A percentile compares a stretch with the other conserved stretches of the same genome.
Conservation (phyloP, 768 basidiomycete species). For the Guyanaporus albipodus region DNA sequence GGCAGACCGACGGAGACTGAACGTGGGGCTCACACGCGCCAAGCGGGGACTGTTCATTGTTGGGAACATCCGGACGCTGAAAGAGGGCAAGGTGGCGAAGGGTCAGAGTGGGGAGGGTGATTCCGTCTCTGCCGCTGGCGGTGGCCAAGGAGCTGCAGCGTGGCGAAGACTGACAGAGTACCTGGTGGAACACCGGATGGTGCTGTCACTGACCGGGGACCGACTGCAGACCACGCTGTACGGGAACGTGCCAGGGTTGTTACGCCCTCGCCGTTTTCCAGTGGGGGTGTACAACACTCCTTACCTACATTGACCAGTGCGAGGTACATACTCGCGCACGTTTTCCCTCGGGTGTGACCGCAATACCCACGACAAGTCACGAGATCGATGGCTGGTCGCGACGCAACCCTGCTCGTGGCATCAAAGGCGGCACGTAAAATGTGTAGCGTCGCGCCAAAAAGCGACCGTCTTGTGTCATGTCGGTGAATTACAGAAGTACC, state of each 20-base stretch:
- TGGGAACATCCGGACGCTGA: slow-evolving; percentile 66
- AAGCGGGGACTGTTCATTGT: slow-evolving; percentile 81
- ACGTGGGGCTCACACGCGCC: slow-evolving; percentile 88
- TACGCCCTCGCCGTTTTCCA: slow-evolving; percentile 5
- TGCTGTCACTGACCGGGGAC: slow-evolving; percentile 45
- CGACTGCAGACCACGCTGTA: slow-evolving; percentile 36
- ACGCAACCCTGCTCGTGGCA: slow-evolving; percentile 18
- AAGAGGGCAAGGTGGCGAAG: slow-evolving; percentile 39
- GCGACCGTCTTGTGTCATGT: slow-evolving; percentile 1
- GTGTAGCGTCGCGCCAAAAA: neutral
- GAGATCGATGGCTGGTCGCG: neutral
- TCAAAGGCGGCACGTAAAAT: slow-evolving; percentile 10
- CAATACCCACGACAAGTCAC: neutral
- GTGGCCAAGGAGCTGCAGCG: slow-evolving; percentile 45
- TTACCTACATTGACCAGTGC: slow-evolving; percentile 5
- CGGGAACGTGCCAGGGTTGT: slow-evolving; percentile 15
- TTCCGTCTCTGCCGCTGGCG: slow-evolving; percentile 13
- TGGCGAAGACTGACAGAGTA: slow-evolving; percentile 64
- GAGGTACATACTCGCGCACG: neutral
- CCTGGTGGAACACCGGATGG: slow-evolving; percentile 48
- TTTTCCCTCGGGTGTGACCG: neutral
- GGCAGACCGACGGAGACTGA: slow-evolving; percentile 78
- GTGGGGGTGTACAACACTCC: slow-evolving; percentile 1
- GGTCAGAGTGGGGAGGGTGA: slow-evolving; percentile 13
- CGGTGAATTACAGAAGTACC: too few relatives aligned